These are phyloP conservation scores for Sporothrix humicola DNA, from an alignment of 2,329 filamentous ascomycete genomes.

Conservation along the genomic window DNA sequence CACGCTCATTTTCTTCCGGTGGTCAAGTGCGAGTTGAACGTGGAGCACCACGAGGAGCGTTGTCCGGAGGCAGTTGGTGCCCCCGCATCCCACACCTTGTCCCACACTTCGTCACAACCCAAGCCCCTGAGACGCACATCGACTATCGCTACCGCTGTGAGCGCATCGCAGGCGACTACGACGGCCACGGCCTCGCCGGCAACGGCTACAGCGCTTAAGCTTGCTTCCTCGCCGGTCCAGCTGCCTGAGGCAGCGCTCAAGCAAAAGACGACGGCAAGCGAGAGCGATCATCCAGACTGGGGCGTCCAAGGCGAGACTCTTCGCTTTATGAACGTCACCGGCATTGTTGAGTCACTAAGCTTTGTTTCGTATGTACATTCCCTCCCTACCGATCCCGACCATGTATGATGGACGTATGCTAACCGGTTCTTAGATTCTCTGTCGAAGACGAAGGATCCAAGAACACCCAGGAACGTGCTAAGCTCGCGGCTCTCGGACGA, in stretches of 20 bases:
- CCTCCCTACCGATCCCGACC: background rate
- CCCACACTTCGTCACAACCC: background rate
- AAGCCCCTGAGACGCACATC: background rate
- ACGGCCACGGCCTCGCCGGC: background rate
- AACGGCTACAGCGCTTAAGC: background rate
- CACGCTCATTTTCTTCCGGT: constrained; percentile 68
- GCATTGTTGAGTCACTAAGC: constrained; percentile 71
- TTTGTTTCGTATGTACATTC: constrained; percentile 68
- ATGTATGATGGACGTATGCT: constrained; percentile 22
- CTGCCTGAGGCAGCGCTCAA: constrained; percentile 50
- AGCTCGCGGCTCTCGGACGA: constrained; percentile 33
- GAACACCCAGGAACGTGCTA: constrained; percentile 45
- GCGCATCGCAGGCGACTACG: background rate
- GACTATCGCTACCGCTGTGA: constrained; percentile 7
- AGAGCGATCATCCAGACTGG: constrained; percentile 65
- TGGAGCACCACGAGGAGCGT: constrained; percentile 64
- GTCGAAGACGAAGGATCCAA: constrained; percentile 56
- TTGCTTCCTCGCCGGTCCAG: constrained; percentile 35
- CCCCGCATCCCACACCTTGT: background rate
- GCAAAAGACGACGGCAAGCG: constrained; percentile 56
- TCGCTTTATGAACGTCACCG: constrained; percentile 62
- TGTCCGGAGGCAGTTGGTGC: constrained; percentile 35
- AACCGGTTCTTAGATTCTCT: constrained; percentile 53
- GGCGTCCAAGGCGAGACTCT: constrained; percentile 58
- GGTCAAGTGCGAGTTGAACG: constrained; percentile 80